Base-by-base conservation (phyloP, 345 rosid genomes). In the Sisymbrium altissimum region DNA sequence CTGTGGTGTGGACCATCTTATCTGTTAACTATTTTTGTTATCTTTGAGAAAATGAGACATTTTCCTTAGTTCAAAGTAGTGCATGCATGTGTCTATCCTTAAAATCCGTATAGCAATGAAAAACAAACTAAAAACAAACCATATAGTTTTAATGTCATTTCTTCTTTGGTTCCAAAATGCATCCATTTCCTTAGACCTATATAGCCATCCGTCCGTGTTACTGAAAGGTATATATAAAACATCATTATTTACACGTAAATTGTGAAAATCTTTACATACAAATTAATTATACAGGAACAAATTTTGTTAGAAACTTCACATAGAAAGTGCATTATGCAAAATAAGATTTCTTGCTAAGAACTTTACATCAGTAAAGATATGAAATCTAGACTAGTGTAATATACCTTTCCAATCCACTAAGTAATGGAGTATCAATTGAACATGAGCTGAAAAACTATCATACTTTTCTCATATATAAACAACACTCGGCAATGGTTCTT, bases 1-100 rank as follows among this genome's bases (percentile, higher is more conserved):
- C 45, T 7, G 19, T 64, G 64, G 70, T 7, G 19, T 64, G 64
- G 70, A 54, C 70, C 70, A 64, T 54, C n/a, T 41, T 53, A 39
- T 50, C 44, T 53, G 46, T 12, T n/a, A 49, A 63, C 32, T 15
- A 15, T 62, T 53, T 27, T 53, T 14, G 45, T 32, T 41, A 30
- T 41, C 29, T 63, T 21, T 1, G 4, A n/a, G n/a, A n/a, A n/a
- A n/a, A n/a, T n/a, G n/a, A 23, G 19, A 59, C 21, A 21, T 44
- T 48, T 70, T 57, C 35, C 57, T 27, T 70, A 10, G 38, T 69
- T 57, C 66, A 45, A 33, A 44, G 17, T 58, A 59, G 29, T 70
- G 9, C 67, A n/a, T 70, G 9, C 59, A 6, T 59, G 7, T 25
- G 14, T 70, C 15, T 68, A 25, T 68, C 29, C 15, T 25, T 53